phyloP scores from a whole-genome alignment of 1,284 basidiomycete genomes.

The Ceratobasidium sp. region DNA sequence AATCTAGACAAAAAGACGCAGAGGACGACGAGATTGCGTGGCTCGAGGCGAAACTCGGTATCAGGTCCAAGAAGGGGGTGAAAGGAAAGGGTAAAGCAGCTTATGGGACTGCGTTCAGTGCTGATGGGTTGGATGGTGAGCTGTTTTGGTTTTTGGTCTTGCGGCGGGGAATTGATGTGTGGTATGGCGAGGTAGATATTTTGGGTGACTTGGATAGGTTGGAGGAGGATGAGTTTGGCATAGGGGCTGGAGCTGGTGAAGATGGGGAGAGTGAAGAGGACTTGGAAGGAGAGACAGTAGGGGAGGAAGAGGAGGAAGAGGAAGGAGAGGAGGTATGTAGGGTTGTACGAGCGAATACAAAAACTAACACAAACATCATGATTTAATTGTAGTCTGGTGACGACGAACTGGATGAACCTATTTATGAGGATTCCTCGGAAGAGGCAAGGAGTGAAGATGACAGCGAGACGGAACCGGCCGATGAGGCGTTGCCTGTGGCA shows the following conservation, averaged over 20 bases:
- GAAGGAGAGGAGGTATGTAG: slow-evolving; percentile 48
- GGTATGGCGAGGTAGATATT: slow-evolving; percentile 44
- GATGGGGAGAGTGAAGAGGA: slow-evolving; percentile 46
- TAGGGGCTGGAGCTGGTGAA: slow-evolving; percentile 50
- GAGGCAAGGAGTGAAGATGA: slow-evolving; percentile 43
- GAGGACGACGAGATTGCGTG: slow-evolving; percentile 83
- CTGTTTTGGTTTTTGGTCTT: slow-evolving; percentile 47
- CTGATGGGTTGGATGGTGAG: slow-evolving; percentile 68
- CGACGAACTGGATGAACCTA: slow-evolving; percentile 22
- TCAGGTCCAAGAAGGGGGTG: slow-evolving; percentile 59
- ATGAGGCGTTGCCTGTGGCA: neutral
- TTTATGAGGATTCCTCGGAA: slow-evolving; percentile 36
- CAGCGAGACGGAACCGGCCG: slow-evolving; percentile 8
- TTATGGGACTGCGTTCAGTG: slow-evolving; percentile 52
- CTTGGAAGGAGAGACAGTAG: slow-evolving; percentile 47
- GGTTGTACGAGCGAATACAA: slow-evolving; percentile 24
- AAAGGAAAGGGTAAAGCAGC: slow-evolving; percentile 51
- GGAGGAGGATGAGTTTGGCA: slow-evolving; percentile 53
- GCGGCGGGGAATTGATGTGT: neutral
- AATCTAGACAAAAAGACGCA: slow-evolving; percentile 60
- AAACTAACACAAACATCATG: neutral
- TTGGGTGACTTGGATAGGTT: slow-evolving; percentile 53
- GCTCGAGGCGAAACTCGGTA: slow-evolving; percentile 75
- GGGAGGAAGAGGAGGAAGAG: slow-evolving; percentile 46
- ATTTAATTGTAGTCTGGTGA: neutral